Conservation (phyloP, 345 rosid genomes). For the Bruguiera gymnorhiza region DNA sequence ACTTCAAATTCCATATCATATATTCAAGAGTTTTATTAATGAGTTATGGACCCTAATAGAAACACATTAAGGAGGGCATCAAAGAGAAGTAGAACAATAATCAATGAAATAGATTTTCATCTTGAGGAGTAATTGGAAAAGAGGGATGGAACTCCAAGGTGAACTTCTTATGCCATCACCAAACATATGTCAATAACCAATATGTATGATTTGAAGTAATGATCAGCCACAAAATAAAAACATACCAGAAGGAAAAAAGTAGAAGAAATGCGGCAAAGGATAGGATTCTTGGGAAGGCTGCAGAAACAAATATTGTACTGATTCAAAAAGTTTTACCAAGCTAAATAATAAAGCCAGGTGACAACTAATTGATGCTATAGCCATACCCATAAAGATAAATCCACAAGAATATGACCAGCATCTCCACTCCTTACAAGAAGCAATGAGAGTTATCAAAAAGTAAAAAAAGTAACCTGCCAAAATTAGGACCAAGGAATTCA, state of each 20-base stretch:
- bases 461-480: constrained; percentile 54
- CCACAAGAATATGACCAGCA: constrained; percentile 62
- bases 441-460: constrained; percentile 42
- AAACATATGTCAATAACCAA: too few relatives aligned
- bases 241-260: constrained; percentile 67
- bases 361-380: not conserved
- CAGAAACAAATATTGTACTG: constrained; percentile 18
- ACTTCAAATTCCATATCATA: too few relatives aligned
- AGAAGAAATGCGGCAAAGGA: constrained; percentile 60
- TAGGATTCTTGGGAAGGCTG: constrained; percentile 62
- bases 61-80: too few relatives aligned
- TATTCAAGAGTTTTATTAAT: too few relatives aligned
- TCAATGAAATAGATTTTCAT: not conserved
- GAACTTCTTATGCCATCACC: too few relatives aligned
- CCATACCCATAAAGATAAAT: constrained; percentile 64
- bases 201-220: too few relatives aligned
- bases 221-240: not conserved
- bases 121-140: not conserved
- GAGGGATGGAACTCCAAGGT: not conserved
- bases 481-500: not conserved
- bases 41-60: too few relatives aligned
- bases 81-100: too few relatives aligned
- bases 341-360: not conserved
- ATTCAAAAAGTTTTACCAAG: constrained; percentile 15
- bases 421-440: constrained; percentile 49